Evolutionary conservation across 2,329 filamentous ascomycete species (phyloP), one percentile per base, ranked within the genome.

Genomic region (Pseudogymnoascus sp.): DNA sequence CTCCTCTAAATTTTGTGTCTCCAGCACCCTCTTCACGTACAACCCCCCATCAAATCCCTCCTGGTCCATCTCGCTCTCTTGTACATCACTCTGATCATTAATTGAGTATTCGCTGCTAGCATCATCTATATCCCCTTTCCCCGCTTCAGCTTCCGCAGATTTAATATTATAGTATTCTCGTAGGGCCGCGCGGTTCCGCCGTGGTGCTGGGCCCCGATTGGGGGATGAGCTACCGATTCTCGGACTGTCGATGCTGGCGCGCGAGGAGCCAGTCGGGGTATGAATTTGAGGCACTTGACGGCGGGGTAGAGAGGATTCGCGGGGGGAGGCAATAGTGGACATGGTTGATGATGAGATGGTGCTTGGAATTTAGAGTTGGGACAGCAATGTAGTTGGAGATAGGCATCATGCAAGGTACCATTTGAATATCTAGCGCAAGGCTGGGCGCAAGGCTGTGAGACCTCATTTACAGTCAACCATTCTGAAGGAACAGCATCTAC

Each of bases 111-210:
- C 70, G 75, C 67, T 67, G 21, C 66, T 63, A 39, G 64, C 65
- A 39, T 69, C 67, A 55, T 65, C 64, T 21, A 68, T 63, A 21
- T 63, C 63, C 74, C 71, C 38, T 71, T 72, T 35, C 72, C 73
- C 60, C 69, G 71, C 8, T 70, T 60, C 45, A 72, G 69, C 33
- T 66, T 65, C 23, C 67, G 72, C 69, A 52, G 61, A 37, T 65
- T 86, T 88, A 59, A 97, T 82, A 72, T 94, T 94, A 77, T 97
- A 97, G 80, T 96, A 97, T 72, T 97, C 92, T 69, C 94, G 89
- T 19, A 97, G 82, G 6, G 93, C 93, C 62, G 89, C 85, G 67
- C 93, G 89, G 76, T 96, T 96, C 63, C 65, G 66, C 67, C 62
- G 66, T 65, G 66, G 64, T 61, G 67, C 64, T 45, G 63, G 26